Evolutionary conservation across 352 stramenopile species (phyloP).

Genomic region (Phytophthora constricta): DNA sequence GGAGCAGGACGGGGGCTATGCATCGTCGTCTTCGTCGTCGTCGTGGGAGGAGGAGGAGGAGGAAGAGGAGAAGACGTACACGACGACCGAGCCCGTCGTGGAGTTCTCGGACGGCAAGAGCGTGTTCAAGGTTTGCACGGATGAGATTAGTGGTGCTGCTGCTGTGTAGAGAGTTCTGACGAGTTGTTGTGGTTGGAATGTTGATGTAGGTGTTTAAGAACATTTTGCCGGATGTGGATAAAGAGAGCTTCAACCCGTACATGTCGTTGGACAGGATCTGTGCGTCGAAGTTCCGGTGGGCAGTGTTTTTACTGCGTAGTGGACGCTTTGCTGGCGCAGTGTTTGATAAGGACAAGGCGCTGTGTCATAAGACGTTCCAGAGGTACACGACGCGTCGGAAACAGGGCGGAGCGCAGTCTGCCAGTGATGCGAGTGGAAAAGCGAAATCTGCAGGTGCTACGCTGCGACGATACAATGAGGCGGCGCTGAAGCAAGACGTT

Average conservation of each 20-base stretch:
- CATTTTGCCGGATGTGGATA: conserved; percentile 50
- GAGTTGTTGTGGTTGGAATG: conserved; percentile 5
- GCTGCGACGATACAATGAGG: conserved; percentile 93
- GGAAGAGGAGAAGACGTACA: conserved; percentile 54
- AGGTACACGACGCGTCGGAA: conserved; percentile 94
- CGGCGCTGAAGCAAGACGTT: conserved; percentile 91
- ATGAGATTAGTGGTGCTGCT: too few species aligned
- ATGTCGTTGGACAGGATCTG: conserved; percentile 54
- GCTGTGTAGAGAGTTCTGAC: too few species aligned
- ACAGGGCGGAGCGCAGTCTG: conserved; percentile 93
- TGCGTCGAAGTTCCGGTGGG: conserved; percentile 73
- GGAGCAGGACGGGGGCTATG: conserved; percentile 23
- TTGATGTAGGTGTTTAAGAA: conserved; percentile 68
- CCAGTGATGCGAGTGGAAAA: conserved; percentile 85
- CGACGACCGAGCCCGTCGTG: conserved; percentile 72
- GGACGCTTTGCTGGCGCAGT: conserved; percentile 92
- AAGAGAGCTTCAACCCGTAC: conserved; percentile 72
- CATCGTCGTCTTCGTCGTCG: conserved; percentile 45
- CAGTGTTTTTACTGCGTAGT: conserved; percentile 91
- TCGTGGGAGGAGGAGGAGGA: conserved; percentile 58
- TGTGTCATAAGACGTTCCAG: conserved; percentile 93
- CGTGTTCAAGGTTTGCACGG: conserved; percentile 70
- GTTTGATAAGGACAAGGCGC: conserved; percentile 88
- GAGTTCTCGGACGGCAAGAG: conserved; percentile 78
- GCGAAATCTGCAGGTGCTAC: conserved; percentile 94